phyloP scores from a whole-genome alignment of 306 rosid species.

The Cucumis melo region DNA sequence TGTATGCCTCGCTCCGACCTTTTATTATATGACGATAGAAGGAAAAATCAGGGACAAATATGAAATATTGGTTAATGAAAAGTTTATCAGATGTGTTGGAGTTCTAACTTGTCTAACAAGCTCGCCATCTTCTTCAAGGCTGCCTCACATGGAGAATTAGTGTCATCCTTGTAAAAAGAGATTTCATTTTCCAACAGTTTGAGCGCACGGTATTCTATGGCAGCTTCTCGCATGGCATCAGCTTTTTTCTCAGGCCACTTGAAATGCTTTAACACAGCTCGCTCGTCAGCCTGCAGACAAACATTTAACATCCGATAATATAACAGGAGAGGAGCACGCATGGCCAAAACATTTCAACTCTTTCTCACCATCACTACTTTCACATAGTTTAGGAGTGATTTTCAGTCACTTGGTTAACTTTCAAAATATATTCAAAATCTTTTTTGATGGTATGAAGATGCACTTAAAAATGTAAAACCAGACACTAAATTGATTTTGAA shows the following conservation, averaged over 20 bases:
- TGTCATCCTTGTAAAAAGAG: constrained; percentile 59
- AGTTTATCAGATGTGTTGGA: background rate
- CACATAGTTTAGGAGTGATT: background rate
- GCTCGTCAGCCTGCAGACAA: constrained; percentile 69
- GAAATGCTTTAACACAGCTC: constrained; percentile 80
- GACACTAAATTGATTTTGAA: no score
- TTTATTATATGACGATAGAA: constrained; percentile 14
- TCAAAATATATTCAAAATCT: no score
- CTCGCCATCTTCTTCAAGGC: constrained; percentile 76
- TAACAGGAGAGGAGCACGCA: background rate
- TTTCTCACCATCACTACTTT: background rate
- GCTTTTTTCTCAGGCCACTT: constrained; percentile 98
- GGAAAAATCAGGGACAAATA: constrained; percentile 5
- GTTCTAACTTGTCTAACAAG: constrained; percentile 68
- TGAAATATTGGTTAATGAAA: background rate
- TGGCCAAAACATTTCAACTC: background rate
- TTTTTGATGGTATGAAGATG: no score
- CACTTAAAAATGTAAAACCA: no score
- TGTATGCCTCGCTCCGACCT: constrained; percentile 80
- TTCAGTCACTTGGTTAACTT: no score
- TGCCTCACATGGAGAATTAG: constrained; percentile 51
- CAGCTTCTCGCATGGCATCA: constrained; percentile 89
- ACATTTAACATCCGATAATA: constrained; percentile 1
- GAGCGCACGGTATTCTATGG: constrained; percentile 73
- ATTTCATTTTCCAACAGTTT: constrained; percentile 62